Evolutionary conservation across 2,329 filamentous ascomycete genomes (phyloP).

Genomic region (Fusarium sp.): DNA sequence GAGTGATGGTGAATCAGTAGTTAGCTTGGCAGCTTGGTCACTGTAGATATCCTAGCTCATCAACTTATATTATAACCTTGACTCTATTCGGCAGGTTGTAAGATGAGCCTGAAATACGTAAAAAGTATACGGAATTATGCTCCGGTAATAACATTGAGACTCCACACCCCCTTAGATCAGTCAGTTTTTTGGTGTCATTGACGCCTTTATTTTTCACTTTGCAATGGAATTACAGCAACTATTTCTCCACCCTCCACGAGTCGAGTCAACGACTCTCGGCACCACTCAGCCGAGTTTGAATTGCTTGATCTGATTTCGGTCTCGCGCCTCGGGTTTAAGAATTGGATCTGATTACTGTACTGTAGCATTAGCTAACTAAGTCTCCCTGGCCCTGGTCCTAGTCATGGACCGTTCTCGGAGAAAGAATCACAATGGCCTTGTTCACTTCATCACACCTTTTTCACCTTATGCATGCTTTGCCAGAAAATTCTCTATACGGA

Average conservation of each 20-base stretch:
- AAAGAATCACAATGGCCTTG: slow-evolving; percentile 1
- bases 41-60: background rate
- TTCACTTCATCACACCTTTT: slow-evolving; percentile 7
- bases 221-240: slow-evolving; percentile 6
- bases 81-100: background rate
- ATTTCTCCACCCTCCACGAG: slow-evolving; percentile 35
- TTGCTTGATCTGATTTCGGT: slow-evolving; percentile 17
- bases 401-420: slow-evolving; percentile 34
- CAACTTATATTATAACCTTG: background rate
- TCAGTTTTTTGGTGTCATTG: slow-evolving; percentile 23
- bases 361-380: background rate
- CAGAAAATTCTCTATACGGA: background rate
- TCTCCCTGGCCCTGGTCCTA: slow-evolving; percentile 1
- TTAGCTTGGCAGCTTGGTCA: background rate
- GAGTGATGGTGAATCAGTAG: background rate
- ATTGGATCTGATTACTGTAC: slow-evolving; percentile 7
- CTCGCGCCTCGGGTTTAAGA: slow-evolving; percentile 14
- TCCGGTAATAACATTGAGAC: slow-evolving; percentile 38
- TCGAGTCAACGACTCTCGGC: slow-evolving; percentile 4
- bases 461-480: slow-evolving; percentile 2
- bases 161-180: slow-evolving; percentile 26
- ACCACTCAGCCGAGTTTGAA: slow-evolving; percentile 28
- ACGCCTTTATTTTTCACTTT: slow-evolving; percentile 21
- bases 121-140: slow-evolving; percentile 37
- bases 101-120: slow-evolving; percentile 17